Evolutionary conservation across 1,284 basidiomycete genomes (phyloP).

Genomic region (Apiotrichum gamsii): DNA sequence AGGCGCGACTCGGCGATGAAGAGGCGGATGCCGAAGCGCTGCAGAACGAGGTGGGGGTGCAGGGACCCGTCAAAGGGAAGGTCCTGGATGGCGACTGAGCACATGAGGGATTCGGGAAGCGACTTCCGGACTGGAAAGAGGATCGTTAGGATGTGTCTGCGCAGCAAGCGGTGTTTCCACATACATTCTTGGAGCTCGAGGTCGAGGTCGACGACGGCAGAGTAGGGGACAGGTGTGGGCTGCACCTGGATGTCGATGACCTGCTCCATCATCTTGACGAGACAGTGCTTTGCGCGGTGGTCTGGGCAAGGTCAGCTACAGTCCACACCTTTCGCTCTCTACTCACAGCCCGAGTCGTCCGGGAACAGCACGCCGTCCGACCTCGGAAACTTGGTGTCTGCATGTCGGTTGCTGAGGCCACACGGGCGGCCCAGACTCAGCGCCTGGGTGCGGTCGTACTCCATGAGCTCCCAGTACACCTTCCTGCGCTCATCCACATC

Average conservation of each 20-base stretch:
- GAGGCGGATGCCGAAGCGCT: conserved; percentile 40
- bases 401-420: conserved; percentile 29
- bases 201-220: conserved; percentile 33
- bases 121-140: conserved; percentile 26
- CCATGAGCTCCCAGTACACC: conserved; percentile 44
- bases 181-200: conserved; percentile 35
- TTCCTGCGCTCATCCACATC: conserved; percentile 39
- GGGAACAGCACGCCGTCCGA: not conserved
- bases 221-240: conserved; percentile 25
- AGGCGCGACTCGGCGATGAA: conserved; percentile 38
- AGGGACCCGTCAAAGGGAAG: conserved; percentile 33
- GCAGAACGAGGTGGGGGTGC: conserved; percentile 39
- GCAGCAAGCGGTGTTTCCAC: conserved; percentile 1
- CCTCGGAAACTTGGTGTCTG: conserved; percentile 36
- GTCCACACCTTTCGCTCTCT: not conserved
- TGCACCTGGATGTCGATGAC: conserved; percentile 6
- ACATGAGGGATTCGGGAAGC: conserved; percentile 33
- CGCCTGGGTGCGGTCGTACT: conserved; percentile 40
- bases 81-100: conserved; percentile 27
- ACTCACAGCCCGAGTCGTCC: conserved; percentile 1
- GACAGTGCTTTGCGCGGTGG: conserved; percentile 6
- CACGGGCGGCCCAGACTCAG: conserved; percentile 40
- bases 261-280: conserved; percentile 6
- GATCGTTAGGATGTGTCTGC: not conserved
- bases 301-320: conserved; percentile 3